phyloP scores from a whole-genome alignment of 495 filamentous ascomycete genomes.

The Immersiella caudata region DNA sequence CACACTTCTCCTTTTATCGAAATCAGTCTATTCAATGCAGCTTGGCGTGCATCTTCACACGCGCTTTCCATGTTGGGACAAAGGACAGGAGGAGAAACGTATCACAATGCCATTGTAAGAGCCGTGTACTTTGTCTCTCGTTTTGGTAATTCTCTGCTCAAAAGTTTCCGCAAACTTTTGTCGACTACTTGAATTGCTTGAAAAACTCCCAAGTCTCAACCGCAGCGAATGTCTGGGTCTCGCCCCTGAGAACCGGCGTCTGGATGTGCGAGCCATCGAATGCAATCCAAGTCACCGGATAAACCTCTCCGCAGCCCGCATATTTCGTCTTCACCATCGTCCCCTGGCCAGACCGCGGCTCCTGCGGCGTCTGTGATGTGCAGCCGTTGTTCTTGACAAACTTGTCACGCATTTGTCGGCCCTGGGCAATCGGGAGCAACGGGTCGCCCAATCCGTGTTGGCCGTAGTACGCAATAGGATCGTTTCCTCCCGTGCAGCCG shows the following conservation, averaged over 20 bases:
- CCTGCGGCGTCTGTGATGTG: background rate
- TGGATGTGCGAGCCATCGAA: constrained; percentile 27
- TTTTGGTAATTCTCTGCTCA: no score
- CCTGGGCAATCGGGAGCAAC: constrained; percentile 39
- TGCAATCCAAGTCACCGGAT: constrained; percentile 31
- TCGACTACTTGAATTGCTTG: constrained; percentile 11
- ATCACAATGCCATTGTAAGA: no score
- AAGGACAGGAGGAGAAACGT: no score
- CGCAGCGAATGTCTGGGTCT: constrained; percentile 27
- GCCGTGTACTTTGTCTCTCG: no score
- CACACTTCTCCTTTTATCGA: no score
- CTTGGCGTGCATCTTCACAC: no score
- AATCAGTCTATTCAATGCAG: no score
- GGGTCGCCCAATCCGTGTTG: constrained; percentile 45
- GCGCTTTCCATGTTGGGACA: no score
- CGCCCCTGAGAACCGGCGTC: constrained; percentile 22
- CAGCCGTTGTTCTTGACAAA: constrained; percentile 46
- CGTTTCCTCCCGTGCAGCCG: constrained; percentile 42
- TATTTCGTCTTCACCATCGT: constrained; percentile 29
- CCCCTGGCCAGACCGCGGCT: constrained; percentile 19
- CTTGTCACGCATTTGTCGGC: constrained; percentile 38
- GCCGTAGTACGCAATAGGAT: constrained; percentile 48
- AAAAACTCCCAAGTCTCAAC: constrained; percentile 36
- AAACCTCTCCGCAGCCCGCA: constrained; percentile 29
- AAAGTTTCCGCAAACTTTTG: no score